Conservation (phyloP, 306 rosid genomes). For the Malus orientalis region DNA sequence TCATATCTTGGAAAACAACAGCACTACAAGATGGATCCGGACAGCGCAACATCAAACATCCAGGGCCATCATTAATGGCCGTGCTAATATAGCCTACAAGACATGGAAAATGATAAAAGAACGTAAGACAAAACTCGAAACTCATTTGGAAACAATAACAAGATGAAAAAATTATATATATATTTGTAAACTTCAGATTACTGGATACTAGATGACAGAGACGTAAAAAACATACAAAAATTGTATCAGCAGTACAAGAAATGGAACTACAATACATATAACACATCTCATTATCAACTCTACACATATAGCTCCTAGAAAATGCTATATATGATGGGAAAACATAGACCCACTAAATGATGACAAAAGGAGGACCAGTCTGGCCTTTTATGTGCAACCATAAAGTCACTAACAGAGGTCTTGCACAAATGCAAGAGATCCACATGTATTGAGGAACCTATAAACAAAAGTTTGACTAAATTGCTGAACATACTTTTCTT, state of each 20-base stretch:
- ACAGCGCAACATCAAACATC: slow-evolving; percentile 84
- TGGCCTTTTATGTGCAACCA: not conserved
- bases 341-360: not conserved
- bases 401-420: not conserved
- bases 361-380: not conserved
- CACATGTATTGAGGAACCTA: not conserved
- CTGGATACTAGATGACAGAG: not conserved
- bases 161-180: not conserved
- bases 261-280: not conserved
- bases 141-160: not conserved
- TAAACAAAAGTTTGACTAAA: not conserved
- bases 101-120: not conserved
- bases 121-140: not conserved
- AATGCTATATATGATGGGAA: not conserved
- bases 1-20: slow-evolving; percentile 80
- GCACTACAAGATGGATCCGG: slow-evolving; percentile 88
- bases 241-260: not conserved
- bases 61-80: slow-evolving; percentile 86
- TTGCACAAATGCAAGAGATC: not conserved
- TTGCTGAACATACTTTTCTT: not conserved
- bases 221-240: not conserved
- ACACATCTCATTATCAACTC: not conserved
- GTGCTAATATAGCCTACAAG: slow-evolving; percentile 64
- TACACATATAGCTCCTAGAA: not conserved
- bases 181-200: not conserved